Evolutionary conservation across 306 rosid species (phyloP), one percentile per base, ranked within the genome.

Genomic region (Betula pendula): DNA sequence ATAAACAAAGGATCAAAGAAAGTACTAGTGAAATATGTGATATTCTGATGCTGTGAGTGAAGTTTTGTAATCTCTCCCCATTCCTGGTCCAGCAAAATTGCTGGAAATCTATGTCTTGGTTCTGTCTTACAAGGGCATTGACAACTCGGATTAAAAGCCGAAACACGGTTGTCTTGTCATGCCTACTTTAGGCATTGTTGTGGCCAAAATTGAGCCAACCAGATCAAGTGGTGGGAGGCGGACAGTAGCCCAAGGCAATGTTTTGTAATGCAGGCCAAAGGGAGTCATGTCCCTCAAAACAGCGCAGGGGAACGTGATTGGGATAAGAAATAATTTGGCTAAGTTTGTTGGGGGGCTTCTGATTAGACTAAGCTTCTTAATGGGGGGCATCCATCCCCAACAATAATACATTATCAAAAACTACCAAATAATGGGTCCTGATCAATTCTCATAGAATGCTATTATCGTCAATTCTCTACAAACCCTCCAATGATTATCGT

Each of bases 311-410:
- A 38, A 8, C 42, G 8, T 5, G 42, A 38, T 5, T 65, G 22
- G 38, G 14, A 51, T 52, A 55, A 69, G 55, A 74, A 70, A 78
- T 68, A 29, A 80, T 76, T 47, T 51, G 68, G 35, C 48, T 16
- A 49, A 68, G 78, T 66, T 70, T 6, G 68, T 59, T 58, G 69
- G 17, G 68, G 17, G 48, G 35, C 49, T 16, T 48, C n/a, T 67
- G 82, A 89, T 53, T 83, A 83, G 88, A 86, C 89, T 58, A 79
- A 66, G 72, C 69, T 51, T 68, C 81, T 75, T 56, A 78, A 42
- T 63, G 58, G 20, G 76, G 81, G 74, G 75, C 81, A 76, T 65
- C 2, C 70, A 47, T 33, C 60, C 76, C 69, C 74, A 52, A 75
- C n/a, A n/a, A n/a, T n/a, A n/a, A n/a, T n/a, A n/a, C n/a, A n/a